Evolutionary conservation across 225 moss, liverwort and hornwort species (phyloP), one percentile per base, ranked within the genome.

Genomic region (Sphagnum tenellum): DNA sequence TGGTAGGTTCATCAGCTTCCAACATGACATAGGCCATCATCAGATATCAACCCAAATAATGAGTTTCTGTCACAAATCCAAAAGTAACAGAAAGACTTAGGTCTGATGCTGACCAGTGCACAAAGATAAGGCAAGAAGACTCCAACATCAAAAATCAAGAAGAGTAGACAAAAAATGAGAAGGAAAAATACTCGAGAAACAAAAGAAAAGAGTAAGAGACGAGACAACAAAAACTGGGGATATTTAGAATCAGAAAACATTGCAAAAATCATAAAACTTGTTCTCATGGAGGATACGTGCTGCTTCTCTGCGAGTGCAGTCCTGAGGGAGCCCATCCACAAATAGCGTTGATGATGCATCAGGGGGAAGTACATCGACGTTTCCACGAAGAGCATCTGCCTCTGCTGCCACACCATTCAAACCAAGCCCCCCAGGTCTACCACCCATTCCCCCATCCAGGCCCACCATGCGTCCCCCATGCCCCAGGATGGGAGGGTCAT

Each of bases 221-320:
- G 29, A 29, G 29, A 29, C 29, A 29, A 29, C 29, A 29, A 1
- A 29, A 29, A 29, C 29, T 29, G 29, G 29, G 29, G 2, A 62
- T 2, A 45, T 12, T 12, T 5, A 46, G 8, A 46, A 46, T 6
- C 3, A 62, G 2, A 62, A 62, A 46, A 48, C 4, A 62, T 4
- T 11, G 11, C 4, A 2, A 62, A 62, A 46, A 45, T 11, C 53
- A 9, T 49, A 6, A 9, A 29, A 29, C 29, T 29, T 29, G 29
- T 29, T 29, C 29, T 29, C 55, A 29, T 48, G 60, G 65, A 74
- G 86, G 86, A 90, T 91, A 91, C 91, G 96, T 56, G 96, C 96
- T 69, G 96, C 96, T 90, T 98, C 96, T 83, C 96, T 80, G 68
- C 96, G 90, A 50, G 96, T 89, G 71, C 96, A 98, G 77, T 98